A percentile compares a stretch with the other conserved stretches of the same genome.
phyloP scores from a whole-genome alignment of 352 stramenopile genomes.

The Globisporangium cylindrosporum region DNA sequence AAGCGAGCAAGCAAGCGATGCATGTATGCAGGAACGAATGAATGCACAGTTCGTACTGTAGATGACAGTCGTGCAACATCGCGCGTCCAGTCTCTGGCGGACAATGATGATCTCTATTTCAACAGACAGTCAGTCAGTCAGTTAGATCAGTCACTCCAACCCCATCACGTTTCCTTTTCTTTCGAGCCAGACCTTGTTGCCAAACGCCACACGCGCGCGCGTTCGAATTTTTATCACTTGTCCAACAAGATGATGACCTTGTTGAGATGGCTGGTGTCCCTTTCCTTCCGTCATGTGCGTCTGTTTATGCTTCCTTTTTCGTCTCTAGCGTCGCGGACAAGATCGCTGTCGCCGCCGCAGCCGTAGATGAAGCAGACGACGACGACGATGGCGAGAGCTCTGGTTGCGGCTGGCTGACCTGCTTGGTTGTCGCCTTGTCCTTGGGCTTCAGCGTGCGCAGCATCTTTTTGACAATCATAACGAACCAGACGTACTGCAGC shows the following conservation, averaged over 20 bases:
- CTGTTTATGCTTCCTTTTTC: constrained; percentile 12
- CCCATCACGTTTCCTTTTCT: constrained; percentile 3
- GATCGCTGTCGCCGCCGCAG: neutral
- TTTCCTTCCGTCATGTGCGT: no score
- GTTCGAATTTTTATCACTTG: neutral
- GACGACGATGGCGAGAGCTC: neutral
- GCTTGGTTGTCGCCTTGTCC: neutral
- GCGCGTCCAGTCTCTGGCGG: neutral
- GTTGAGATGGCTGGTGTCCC: neutral
- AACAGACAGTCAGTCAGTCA: neutral
- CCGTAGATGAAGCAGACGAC: neutral
- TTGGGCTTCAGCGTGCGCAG: constrained; percentile 10
- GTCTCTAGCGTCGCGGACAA: constrained; percentile 1
- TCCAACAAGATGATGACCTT: neutral
- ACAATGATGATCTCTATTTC: neutral
- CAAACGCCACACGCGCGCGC: neutral
- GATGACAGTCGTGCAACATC: neutral
- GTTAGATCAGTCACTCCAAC: constrained; percentile 1
- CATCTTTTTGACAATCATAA: constrained; percentile 68
- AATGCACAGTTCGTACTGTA: neutral
- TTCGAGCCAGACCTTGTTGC: constrained; percentile 11
- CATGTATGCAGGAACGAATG: neutral
- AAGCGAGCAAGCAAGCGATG: neutral
- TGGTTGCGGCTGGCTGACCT: neutral
- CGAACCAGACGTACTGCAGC: constrained; percentile 76